Percentiles rank a stretch among this genome's conserved stretches.
These are phyloP conservation scores for Otatea glauca DNA, from an alignment of 176 grass and related monocot species.

Conservation along the genomic window DNA sequence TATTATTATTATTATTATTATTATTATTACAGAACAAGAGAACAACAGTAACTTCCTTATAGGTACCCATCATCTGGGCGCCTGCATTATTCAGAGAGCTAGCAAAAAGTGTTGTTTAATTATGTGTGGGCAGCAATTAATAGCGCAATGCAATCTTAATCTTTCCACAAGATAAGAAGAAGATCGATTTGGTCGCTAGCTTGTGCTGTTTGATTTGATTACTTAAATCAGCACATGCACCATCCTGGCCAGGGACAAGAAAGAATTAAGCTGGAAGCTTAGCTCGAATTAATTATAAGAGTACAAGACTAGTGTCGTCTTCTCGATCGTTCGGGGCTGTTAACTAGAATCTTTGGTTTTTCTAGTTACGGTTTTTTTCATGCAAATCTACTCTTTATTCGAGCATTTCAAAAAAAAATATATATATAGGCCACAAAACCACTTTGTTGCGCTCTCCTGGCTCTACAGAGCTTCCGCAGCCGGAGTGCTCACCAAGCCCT, in stretches of 20 bases:
- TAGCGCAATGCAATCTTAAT: conserved; percentile 31
- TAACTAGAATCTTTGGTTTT: background rate
- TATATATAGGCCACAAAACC: too few relatives aligned
- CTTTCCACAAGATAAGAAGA: conserved; percentile 10
- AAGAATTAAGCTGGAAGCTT: background rate
- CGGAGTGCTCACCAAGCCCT: too few relatives aligned
- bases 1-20: too few relatives aligned
- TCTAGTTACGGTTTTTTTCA: too few relatives aligned
- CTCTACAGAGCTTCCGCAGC: too few relatives aligned
- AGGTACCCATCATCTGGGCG: background rate
- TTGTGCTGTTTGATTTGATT: background rate
- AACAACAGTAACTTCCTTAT: background rate
- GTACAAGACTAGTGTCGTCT: background rate
- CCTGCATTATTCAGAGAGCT: background rate
- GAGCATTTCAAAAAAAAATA: too few relatives aligned
- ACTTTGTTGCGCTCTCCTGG: too few relatives aligned
- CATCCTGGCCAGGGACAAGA: background rate
- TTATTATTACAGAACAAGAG: too few relatives aligned
- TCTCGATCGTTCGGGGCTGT: background rate
- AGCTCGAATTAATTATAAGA: background rate
- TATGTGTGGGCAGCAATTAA: background rate
- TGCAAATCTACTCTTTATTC: background rate
- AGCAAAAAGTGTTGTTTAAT: background rate
- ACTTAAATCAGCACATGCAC: background rate
- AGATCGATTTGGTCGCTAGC: background rate